Evolutionary conservation across 257 asterid genomes (phyloP).

Genomic region (Cruciata laevipes): DNA sequence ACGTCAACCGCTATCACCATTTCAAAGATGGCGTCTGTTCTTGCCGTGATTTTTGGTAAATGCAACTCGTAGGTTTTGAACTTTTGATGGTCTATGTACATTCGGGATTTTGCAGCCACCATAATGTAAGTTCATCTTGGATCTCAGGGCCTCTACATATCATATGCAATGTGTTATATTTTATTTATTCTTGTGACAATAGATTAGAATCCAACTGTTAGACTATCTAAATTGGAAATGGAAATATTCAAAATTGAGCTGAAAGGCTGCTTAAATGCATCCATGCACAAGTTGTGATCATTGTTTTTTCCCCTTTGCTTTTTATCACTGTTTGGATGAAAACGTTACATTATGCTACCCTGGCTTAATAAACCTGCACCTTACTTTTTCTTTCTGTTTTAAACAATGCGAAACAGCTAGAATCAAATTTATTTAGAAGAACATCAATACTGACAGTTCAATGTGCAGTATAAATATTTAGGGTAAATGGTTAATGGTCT

Average conservation of each 20-base stretch:
- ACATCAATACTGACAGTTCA: background rate
- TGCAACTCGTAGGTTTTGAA: background rate
- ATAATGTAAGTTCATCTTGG: background rate
- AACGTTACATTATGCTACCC: background rate
- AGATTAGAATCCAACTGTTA: background rate
- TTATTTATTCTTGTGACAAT: background rate
- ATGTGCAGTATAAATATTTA: background rate
- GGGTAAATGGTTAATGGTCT: too few species aligned
- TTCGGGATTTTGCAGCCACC: background rate
- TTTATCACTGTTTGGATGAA: background rate
- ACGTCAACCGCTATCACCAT: slow-evolving; percentile 57
- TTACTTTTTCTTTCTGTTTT: background rate
- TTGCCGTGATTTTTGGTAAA: slow-evolving; percentile 54
- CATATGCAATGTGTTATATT: background rate
- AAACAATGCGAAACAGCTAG: too few species aligned
- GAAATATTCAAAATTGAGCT: background rate
- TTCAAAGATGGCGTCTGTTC: slow-evolving; percentile 53
- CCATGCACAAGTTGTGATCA: too few species aligned
- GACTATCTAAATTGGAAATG: background rate
- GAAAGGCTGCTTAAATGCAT: too few species aligned
- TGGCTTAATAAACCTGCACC: background rate
- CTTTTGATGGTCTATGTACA: background rate
- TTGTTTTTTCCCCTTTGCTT: background rate
- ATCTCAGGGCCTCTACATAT: background rate
- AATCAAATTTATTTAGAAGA: too few species aligned